A percentile compares a stretch with the other conserved stretches of the same genome.
These are phyloP conservation scores for Neurospora sp. DNA, from an alignment of 495 filamentous ascomycete species.

Conservation along the genomic window DNA sequence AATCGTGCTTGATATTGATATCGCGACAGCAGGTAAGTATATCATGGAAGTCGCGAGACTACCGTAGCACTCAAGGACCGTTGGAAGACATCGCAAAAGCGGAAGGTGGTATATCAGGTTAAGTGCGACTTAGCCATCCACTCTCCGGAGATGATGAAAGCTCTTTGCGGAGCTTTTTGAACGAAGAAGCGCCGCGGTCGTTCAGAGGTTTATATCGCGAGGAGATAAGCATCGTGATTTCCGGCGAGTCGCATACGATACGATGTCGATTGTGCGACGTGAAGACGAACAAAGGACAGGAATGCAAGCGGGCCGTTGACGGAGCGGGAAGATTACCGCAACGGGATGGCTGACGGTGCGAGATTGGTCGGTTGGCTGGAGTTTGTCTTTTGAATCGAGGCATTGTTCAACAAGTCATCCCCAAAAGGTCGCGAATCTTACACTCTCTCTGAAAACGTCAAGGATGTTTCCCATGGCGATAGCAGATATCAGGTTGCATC, in stretches of 20 bases:
- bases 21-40: background rate
- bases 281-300: background rate
- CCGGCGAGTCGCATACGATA: background rate
- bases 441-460: background rate
- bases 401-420: background rate
- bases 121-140: background rate
- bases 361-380: background rate
- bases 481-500: background rate
- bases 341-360: background rate
- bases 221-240: background rate
- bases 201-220: background rate
- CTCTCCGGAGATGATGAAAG: background rate
- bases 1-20: background rate
- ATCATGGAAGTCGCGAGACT: background rate
- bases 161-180: background rate
- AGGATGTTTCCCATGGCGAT: background rate
- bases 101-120: background rate
- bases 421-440: background rate
- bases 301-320: background rate
- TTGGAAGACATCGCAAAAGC: background rate
- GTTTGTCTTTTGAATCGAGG: background rate
- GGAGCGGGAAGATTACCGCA: background rate
- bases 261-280: background rate
- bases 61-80: background rate
- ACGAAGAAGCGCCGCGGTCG: background rate